These are phyloP conservation scores for Wickerhamomyces bovis DNA, from an alignment of 805 yeast genomes.

Conservation along the genomic window DNA sequence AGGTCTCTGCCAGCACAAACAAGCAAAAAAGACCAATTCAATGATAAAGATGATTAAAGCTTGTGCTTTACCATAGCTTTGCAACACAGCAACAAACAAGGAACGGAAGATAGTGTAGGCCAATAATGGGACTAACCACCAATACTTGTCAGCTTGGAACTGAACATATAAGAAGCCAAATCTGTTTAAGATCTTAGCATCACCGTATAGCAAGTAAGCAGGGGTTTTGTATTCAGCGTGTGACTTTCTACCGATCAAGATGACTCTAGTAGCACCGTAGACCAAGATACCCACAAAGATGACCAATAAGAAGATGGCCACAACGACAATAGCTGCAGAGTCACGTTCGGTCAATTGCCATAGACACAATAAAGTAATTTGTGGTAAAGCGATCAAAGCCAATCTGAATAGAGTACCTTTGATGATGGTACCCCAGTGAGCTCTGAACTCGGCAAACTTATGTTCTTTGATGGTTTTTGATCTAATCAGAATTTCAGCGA, in stretches of 20 bases:
- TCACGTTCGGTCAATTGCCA: conserved; percentile 88
- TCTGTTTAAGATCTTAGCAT: conserved; percentile 69
- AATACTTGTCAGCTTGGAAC: conserved; percentile 81
- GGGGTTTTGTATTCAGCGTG: conserved; percentile 75
- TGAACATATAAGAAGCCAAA: conserved; percentile 93
- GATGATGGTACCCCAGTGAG: conserved; percentile 75
- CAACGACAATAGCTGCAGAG: conserved; percentile 74
- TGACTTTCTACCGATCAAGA: conserved; percentile 69
- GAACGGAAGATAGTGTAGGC: conserved; percentile 67
- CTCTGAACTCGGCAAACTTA: conserved; percentile 71
- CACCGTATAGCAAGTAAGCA: conserved; percentile 86
- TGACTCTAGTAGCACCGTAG: conserved; percentile 72
- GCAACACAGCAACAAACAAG: conserved; percentile 81
- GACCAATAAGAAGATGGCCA: conserved; percentile 66
- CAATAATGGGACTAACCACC: conserved; percentile 67
- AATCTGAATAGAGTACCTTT: conserved; percentile 88
- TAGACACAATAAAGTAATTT: conserved; percentile 68
- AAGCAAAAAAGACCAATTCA: conserved; percentile 65
- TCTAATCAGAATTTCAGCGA: conserved; percentile 56
- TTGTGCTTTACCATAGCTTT: conserved; percentile 72
- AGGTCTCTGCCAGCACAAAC: conserved; percentile 70
- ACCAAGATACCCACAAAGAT: conserved; percentile 52
- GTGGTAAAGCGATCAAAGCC: conserved; percentile 82
- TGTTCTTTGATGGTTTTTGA: conserved; percentile 51
- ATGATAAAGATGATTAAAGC: conserved; percentile 70